These are phyloP conservation scores for Plasmodium billcollinsi DNA, from an alignment of 169 alveolate genomes.

Conservation along the genomic window DNA sequence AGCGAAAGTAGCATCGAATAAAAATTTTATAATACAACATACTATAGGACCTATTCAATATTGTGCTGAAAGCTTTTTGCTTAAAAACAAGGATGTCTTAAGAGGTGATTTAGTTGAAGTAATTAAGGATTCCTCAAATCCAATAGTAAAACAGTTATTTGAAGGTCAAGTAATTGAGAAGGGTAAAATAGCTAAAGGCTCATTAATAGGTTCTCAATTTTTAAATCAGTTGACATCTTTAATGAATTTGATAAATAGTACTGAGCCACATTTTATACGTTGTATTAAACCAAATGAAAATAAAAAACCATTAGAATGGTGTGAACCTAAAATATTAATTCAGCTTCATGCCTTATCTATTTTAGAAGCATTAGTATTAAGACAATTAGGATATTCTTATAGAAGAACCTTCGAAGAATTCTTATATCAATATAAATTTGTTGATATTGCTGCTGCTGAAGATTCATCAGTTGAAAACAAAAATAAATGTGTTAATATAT, in stretches of 20 bases:
- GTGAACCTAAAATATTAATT: slow-evolving; percentile 89
- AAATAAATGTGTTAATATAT: slow-evolving; percentile 81
- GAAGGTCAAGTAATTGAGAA: slow-evolving; percentile 88
- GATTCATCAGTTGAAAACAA: slow-evolving; percentile 83
- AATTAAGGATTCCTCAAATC: slow-evolving; percentile 87
- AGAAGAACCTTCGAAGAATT: slow-evolving; percentile 91
- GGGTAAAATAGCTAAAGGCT: slow-evolving; percentile 94
- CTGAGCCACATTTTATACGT: slow-evolving; percentile 93
- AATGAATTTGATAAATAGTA: slow-evolving; percentile 90
- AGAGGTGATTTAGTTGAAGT: slow-evolving; percentile 92
- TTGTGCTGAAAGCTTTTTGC: slow-evolving; percentile 86
- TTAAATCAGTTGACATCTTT: slow-evolving; percentile 89
- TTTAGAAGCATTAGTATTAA: slow-evolving; percentile 92
- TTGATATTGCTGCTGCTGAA: slow-evolving; percentile 85
- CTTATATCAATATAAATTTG: slow-evolving; percentile 89
- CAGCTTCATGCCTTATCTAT: slow-evolving; percentile 94
- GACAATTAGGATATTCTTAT: slow-evolving; percentile 93
- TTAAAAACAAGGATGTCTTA: slow-evolving; percentile 91
- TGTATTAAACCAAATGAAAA: slow-evolving; percentile 94
- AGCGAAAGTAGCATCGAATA: slow-evolving; percentile 90
- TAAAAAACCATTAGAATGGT: slow-evolving; percentile 92
- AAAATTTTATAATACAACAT: slow-evolving; percentile 87
- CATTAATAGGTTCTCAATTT: slow-evolving; percentile 93
- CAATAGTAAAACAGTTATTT: slow-evolving; percentile 86
- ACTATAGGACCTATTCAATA: slow-evolving; percentile 89